Evolutionary conservation across 768 basidiomycete genomes (phyloP), one percentile per base, ranked within the genome.

Genomic region (Rhodosporidiobolus sp.): DNA sequence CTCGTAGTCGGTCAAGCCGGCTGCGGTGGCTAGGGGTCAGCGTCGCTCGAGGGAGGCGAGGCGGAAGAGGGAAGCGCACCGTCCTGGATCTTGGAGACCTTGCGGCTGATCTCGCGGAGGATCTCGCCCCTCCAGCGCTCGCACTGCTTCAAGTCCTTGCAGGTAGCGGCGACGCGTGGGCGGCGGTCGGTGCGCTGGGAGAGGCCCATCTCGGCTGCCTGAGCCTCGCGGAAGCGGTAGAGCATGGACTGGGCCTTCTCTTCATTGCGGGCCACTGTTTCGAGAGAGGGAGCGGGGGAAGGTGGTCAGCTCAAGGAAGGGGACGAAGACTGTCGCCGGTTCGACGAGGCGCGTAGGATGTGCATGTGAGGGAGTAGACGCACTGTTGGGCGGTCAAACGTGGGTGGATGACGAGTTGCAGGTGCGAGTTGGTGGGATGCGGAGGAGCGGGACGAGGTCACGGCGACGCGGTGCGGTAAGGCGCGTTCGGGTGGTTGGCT

Each of bases 11-110:
- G 90, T 90, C 80, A 97, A 81, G 63, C 92, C 92, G 77, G 91
- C 94, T 97, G 78, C 26, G 52, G n/a, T 26, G 11, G 2, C 59
- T 4, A 17, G 22, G 16, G 28, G 59, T 55, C 63, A 61, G 30
- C 50, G 43, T 28, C 22, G 43, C 3, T 20, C 11, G 30, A 26
- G 28, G 6, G 46, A 20, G 30, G 14, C 2, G 4, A 32, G 63
- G 16, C 53, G 9, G 60, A 63, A 30, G 63, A 2, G 34, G 53
- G 67, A 16, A 26, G 53, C 90, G 71, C 45, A 94, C 93, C 83
- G 79, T 99, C 95, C 81, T 99, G 95, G 57, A 98, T 98, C 82
- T 98, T 97, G 24, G 92, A 93, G 34, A 98, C 95, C 81, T 99
- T 98, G 72, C 95, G 81, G 79, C 91, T 93, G 60, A 97, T 94